Evolutionary conservation across 78 protist species (phyloP).

Genomic region (Neovahlkampfia damariscottae): DNA sequence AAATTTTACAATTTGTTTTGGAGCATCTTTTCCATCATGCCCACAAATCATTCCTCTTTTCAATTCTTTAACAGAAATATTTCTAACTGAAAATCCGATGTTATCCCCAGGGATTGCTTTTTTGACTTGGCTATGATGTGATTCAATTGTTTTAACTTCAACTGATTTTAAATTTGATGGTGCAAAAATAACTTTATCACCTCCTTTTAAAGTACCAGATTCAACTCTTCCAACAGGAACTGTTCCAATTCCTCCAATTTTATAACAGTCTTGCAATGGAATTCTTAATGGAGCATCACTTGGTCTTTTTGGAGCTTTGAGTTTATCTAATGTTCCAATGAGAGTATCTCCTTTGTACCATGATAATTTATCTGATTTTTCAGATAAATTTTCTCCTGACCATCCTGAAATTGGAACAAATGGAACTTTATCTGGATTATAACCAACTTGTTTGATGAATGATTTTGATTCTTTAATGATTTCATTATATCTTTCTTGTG

Average conservation of each 20-base stretch:
- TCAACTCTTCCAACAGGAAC: constrained; percentile 97
- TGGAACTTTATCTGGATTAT: constrained; percentile 60
- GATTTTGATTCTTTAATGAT: constrained; percentile 80
- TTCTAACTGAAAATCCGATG: constrained; percentile 95
- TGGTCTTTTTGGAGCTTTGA: constrained; percentile 52
- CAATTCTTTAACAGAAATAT: constrained; percentile 83
- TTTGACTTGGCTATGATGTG: constrained; percentile 85
- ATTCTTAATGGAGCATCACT: neutral
- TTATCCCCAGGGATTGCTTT: constrained; percentile 92
- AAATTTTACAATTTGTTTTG: constrained; percentile 62
- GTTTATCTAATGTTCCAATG: constrained; percentile 43
- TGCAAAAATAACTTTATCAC: constrained; percentile 77
- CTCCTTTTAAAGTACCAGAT: constrained; percentile 86
- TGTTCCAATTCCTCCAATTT: constrained; percentile 95
- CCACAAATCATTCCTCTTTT: constrained; percentile 82
- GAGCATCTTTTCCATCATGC: constrained; percentile 76
- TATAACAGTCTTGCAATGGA: constrained; percentile 40
- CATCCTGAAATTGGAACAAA: constrained; percentile 79
- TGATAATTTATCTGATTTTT: constrained; percentile 80
- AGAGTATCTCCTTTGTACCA: constrained; percentile 47
- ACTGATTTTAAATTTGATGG: constrained; percentile 68
- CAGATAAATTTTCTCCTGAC: constrained; percentile 66
- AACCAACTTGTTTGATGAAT: constrained; percentile 75
- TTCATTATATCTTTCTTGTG: constrained; percentile 28
- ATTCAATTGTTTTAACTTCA: constrained; percentile 92